Percentiles rank a stretch among this genome's conserved stretches.
Conservation (phyloP, 192 early-diverging fungal genomes). For the Kickxella alabastrina region DNA sequence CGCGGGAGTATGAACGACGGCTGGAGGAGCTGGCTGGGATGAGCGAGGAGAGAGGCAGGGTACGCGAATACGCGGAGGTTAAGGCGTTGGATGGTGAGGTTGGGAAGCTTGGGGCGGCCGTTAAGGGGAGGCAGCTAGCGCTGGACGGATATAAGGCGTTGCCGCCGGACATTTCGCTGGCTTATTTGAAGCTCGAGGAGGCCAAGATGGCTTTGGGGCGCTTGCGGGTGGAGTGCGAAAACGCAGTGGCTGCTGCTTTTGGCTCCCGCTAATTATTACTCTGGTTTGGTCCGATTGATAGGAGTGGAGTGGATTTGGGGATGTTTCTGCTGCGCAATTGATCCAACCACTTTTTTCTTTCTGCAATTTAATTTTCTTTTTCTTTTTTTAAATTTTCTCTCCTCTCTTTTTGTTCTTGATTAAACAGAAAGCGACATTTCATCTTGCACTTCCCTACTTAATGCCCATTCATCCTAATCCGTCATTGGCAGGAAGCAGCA, state of each 20-base stretch:
- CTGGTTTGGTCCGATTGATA: background rate
- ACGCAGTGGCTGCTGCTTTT: slow-evolving; percentile 30
- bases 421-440: background rate
- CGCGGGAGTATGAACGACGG: slow-evolving; percentile 28
- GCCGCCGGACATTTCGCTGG: slow-evolving; percentile 40
- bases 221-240: slow-evolving; percentile 32
- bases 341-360: background rate
- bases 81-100: slow-evolving; percentile 11
- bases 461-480: background rate
- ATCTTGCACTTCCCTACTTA: background rate
- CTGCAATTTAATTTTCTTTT: background rate
- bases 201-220: slow-evolving; percentile 27
- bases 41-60: background rate
- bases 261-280: background rate
- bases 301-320: background rate
- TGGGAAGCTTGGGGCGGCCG: background rate
- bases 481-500: too few species aligned
- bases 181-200: slow-evolving; percentile 38
- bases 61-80: slow-evolving; percentile 23
- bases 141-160: slow-evolving; percentile 28
- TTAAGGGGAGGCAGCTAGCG: slow-evolving; percentile 13
- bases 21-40: slow-evolving; percentile 16
- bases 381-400: background rate
- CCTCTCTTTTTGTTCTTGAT: background rate
- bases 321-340: background rate